Evolutionary conservation across 148 eudicot species (phyloP).

Genomic region (Mesembryanthemum crystallinum): DNA sequence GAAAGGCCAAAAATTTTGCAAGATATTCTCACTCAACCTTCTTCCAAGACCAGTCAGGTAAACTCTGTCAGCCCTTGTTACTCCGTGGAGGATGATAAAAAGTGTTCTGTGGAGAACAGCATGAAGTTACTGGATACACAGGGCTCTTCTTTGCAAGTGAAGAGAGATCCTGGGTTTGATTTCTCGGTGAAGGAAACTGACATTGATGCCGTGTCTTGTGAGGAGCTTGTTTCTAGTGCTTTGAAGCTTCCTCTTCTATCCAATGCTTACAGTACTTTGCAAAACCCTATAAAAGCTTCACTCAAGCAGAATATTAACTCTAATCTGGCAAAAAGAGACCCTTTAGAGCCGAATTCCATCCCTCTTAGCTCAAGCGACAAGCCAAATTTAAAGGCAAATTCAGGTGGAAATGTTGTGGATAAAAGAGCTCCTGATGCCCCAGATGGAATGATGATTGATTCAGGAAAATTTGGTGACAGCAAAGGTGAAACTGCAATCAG

Average conservation of each 20-base stretch:
- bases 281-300: conserved; percentile 26
- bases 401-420: conserved; percentile 32
- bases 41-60: conserved; percentile 39
- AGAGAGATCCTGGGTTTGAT: conserved; percentile 29
- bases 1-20: conserved; percentile 39
- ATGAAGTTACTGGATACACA: conserved; percentile 36
- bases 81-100: conserved; percentile 32
- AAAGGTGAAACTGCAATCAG: conserved; percentile 31
- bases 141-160: conserved; percentile 29
- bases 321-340: conserved; percentile 30
- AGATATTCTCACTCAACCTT: conserved; percentile 33
- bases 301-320: conserved; percentile 27
- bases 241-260: conserved; percentile 78
- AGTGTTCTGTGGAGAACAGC: conserved; percentile 32
- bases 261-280: conserved; percentile 30
- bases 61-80: conserved; percentile 31
- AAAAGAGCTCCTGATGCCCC: conserved; percentile 22
- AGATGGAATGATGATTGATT: conserved; percentile 18
- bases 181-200: conserved; percentile 41
- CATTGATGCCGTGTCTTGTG: conserved; percentile 47
- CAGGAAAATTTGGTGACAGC: conserved; percentile 24
- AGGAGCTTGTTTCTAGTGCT: conserved; percentile 63
- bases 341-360: conserved; percentile 27
- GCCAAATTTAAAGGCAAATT: conserved; percentile 34
- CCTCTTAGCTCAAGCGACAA: conserved; percentile 36